Percentiles rank a stretch among this genome's conserved stretches.
These are phyloP conservation scores for Moelleriella libera DNA, from an alignment of 2,329 filamentous ascomycete genomes.

Conservation along the genomic window DNA sequence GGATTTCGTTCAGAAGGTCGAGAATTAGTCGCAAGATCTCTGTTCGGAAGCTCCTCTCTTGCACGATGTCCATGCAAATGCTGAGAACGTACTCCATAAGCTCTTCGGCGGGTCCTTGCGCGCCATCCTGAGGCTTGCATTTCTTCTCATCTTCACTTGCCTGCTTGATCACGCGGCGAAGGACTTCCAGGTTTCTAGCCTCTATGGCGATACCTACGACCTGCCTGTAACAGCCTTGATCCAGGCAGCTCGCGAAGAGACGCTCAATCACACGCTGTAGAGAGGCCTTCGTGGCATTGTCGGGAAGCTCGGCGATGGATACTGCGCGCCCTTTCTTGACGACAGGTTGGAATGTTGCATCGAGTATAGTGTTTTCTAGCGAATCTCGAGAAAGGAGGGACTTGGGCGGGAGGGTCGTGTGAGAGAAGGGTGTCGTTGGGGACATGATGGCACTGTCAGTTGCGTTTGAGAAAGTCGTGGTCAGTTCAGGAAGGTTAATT, in stretches of 20 bases:
- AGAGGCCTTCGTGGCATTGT: slow-evolving; percentile 62
- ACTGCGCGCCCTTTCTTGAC: slow-evolving; percentile 38
- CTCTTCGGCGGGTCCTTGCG: slow-evolving; percentile 60
- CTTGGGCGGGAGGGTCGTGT: slow-evolving; percentile 84
- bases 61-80: slow-evolving; percentile 96
- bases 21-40: slow-evolving; percentile 84
- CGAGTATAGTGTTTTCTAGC: slow-evolving; percentile 47
- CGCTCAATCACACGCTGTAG: slow-evolving; percentile 75
- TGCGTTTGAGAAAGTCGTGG: slow-evolving; percentile 62
- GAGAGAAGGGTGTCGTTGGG: slow-evolving; percentile 88
- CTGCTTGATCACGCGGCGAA: slow-evolving; percentile 74
- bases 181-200: slow-evolving; percentile 78
- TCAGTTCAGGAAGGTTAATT: slow-evolving; percentile 50
- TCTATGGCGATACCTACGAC: slow-evolving; percentile 95
- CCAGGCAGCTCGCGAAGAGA: slow-evolving; percentile 81
- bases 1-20: slow-evolving; percentile 87
- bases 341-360: slow-evolving; percentile 39
- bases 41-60: slow-evolving; percentile 73
- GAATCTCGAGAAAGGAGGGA: slow-evolving; percentile 81
- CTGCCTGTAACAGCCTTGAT: slow-evolving; percentile 78
- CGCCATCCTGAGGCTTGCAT: slow-evolving; percentile 35
- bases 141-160: slow-evolving; percentile 77
- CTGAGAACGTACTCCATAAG: slow-evolving; percentile 92
- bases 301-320: slow-evolving; percentile 50
- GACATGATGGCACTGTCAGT: slow-evolving; percentile 63